Evolutionary conservation across 345 rosid genomes (phyloP), one percentile per base, ranked within the genome.

Genomic region (Corchorus capsularis): DNA sequence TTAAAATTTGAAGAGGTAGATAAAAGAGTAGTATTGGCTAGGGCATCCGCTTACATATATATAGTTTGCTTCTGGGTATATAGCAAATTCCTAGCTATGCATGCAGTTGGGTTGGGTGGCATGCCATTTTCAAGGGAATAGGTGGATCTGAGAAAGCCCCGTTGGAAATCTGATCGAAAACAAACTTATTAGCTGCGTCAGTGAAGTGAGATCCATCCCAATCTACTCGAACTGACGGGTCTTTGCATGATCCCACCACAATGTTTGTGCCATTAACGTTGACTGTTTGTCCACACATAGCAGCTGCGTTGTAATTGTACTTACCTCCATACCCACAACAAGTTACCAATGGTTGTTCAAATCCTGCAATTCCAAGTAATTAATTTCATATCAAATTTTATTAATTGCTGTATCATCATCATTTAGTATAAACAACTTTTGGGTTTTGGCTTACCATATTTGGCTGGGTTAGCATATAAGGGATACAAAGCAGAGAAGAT

Each of bases 401-500:
- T 34, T 27, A 85, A 83, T 27, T 68, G 0, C 37, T 46, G 61
- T 86, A 75, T 12, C 86, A 76, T 27, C 27, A 27, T 27, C 27
- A 27, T 27, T 27, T 27, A 27, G 1, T 27, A 0, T 27, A 27
- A 27, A 27, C 27, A 27, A 27, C 27, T 27, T 1, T n/a, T n/a
- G n/a, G 1, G 1, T 27, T 27, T 27, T 27, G 60, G 82, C 75
- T 34, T 86, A 1, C 27, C 27, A 27, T 27, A 27, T 27, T 27
- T 27, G 27, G 27, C 27, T 27, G 27, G 27, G 27, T 27, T 27
- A 27, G 27, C 27, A 27, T 27, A 27, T 27, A 27, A 27, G 27
- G 27, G 27, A 27, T 27, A 86, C 75, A 86, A 82, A 61, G 83
- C 80, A 0, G 89, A 78, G 80, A 79, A 89, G 37, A 87, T 74